Evolutionary conservation across 139 green algal genomes (phyloP).

Genomic region (Chloropicon primus): DNA sequence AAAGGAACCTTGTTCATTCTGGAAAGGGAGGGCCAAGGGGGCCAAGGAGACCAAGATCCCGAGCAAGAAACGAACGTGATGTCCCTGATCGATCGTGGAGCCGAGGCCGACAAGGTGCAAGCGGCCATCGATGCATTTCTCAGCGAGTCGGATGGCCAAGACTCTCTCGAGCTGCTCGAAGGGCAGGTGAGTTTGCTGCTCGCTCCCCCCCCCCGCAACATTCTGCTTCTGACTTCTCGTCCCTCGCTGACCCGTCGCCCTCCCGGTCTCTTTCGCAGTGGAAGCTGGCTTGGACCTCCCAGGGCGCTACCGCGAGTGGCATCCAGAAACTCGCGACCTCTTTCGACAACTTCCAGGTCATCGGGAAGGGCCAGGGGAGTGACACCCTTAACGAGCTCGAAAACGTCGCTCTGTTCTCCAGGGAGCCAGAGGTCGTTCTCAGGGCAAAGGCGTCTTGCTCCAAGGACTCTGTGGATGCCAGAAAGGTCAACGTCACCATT

Average conservation of each 20-base stretch:
- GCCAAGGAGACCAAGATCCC: background rate
- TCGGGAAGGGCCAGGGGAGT: constrained; percentile 27
- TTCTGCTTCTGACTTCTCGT: too few species aligned
- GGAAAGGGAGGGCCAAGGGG: constrained; percentile 13
- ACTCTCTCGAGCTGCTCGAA: background rate
- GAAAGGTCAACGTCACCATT: constrained; percentile 27
- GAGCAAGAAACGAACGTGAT: background rate
- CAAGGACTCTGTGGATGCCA: constrained; percentile 22
- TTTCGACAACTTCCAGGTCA: constrained; percentile 44
- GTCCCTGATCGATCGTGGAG: background rate
- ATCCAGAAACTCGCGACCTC: constrained; percentile 37
- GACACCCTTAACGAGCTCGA: background rate
- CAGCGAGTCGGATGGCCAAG: background rate
- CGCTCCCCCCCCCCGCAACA: too few species aligned
- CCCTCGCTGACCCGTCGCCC: constrained; percentile 10
- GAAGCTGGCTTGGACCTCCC: constrained; percentile 52
- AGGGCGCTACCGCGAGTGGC: constrained; percentile 36
- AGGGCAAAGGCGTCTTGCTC: constrained; percentile 31
- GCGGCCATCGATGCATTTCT: background rate
- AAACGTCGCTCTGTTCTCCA: background rate
- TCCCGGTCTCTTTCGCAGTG: constrained; percentile 44
- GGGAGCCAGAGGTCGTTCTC: constrained; percentile 21
- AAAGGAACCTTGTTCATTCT: constrained; percentile 52
- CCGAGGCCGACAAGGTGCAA: background rate
- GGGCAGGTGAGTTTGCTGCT: too few species aligned